phyloP scores from a whole-genome alignment of 176 grass and related monocot species.

The Poa annua region DNA sequence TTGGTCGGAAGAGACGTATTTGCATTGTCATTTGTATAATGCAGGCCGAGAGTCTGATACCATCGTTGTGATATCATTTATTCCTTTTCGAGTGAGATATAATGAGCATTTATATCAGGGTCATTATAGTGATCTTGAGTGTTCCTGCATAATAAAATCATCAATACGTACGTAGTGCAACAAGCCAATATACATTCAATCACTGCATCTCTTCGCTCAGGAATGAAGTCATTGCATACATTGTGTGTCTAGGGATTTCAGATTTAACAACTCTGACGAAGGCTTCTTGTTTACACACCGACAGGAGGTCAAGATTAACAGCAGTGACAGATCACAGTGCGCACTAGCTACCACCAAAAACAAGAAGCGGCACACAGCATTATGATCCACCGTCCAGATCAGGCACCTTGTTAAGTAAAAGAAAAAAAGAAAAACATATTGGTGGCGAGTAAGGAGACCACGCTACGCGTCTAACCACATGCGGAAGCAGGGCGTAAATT shows the following conservation, averaged over 20 bases:
- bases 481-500: not conserved
- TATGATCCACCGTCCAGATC: not conserved
- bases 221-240: not conserved
- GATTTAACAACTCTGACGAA: not conserved
- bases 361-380: not conserved
- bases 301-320: not conserved
- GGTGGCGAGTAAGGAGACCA: not conserved
- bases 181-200: not conserved
- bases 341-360: not conserved
- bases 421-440: not conserved
- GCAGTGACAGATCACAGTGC: not conserved
- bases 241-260: not conserved
- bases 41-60: not conserved
- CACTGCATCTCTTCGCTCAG: not conserved
- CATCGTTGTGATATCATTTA: not conserved
- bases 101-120: not conserved
- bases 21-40: not conserved
- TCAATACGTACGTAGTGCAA: not conserved
- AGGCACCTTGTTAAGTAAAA: slow-evolving; percentile 20
- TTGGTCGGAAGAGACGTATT: not conserved
- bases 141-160: not conserved
- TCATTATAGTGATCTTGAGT: not conserved
- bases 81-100: not conserved
- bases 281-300: not conserved
- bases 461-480: not conserved